These are phyloP conservation scores for Penicillium cataractarum DNA, from an alignment of 495 filamentous ascomycete genomes.

Conservation along the genomic window DNA sequence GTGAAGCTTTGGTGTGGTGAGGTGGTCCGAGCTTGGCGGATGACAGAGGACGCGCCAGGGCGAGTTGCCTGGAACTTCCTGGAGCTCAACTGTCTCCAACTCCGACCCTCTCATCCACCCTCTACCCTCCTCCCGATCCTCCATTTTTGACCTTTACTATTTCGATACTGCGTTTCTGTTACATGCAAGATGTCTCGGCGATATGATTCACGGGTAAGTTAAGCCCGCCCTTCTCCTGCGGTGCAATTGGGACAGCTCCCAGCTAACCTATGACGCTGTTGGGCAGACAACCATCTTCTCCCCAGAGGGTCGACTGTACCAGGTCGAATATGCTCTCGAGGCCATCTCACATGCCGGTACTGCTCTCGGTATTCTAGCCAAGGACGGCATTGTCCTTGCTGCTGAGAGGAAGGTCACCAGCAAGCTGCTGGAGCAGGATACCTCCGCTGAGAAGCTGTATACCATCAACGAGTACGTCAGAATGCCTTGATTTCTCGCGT, in stretches of 20 bases:
- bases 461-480: constrained; percentile 89
- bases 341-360: constrained; percentile 98
- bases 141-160: constrained; percentile 10
- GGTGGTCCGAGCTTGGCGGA: constrained; percentile 54
- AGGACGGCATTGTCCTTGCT: constrained; percentile 97
- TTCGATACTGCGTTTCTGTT: constrained; percentile 15
- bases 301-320: constrained; percentile 95
- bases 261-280: constrained; percentile 52
- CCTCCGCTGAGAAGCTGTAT: constrained; percentile 98
- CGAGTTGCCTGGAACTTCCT: constrained; percentile 50
- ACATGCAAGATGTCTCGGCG: constrained; percentile 81
- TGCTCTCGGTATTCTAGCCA: constrained; percentile 92
- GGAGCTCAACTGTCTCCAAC: constrained; percentile 25
- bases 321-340: constrained; percentile 98
- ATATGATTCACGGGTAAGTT: constrained; percentile 92
- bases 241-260: constrained; percentile 41
- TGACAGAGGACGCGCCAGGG: constrained; percentile 50
- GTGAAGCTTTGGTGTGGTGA: constrained; percentile 38
- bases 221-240: constrained; percentile 18
- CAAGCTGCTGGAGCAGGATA: constrained; percentile 99
- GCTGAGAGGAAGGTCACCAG: constrained; percentile 99
- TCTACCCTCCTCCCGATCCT: constrained; percentile 8
- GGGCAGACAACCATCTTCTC: constrained; percentile 98
- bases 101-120: constrained; percentile 27
- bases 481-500: not conserved